phyloP scores from a whole-genome alignment of 1,139 yeast species.

The Candida albicans region DNA sequence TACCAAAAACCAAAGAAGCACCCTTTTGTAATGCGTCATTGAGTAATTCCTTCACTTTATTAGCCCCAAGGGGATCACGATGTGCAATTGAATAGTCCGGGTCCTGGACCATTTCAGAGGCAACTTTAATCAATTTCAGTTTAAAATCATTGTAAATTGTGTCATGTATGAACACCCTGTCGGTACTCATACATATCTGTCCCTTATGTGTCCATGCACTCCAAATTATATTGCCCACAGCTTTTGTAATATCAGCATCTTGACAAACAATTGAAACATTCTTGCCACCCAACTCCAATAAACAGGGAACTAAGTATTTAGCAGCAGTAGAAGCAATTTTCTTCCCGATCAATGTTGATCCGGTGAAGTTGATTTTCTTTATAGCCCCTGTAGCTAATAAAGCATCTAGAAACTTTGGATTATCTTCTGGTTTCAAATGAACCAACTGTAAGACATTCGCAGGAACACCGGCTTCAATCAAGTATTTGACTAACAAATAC shows the following conservation, averaged over 20 bases:
- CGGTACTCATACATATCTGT: conserved; percentile 50
- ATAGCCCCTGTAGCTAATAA: conserved; percentile 28
- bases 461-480: conserved; percentile 43
- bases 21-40: conserved; percentile 45
- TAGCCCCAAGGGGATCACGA: conserved; percentile 28
- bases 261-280: conserved; percentile 33
- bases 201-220: conserved; percentile 45
- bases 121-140: conserved; percentile 21
- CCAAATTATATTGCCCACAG: conserved; percentile 31
- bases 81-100: conserved; percentile 27
- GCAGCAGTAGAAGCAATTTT: conserved; percentile 36
- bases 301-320: conserved; percentile 33
- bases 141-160: conserved; percentile 27
- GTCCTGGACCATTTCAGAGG: conserved; percentile 18
- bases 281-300: conserved; percentile 48
- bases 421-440: conserved; percentile 29
- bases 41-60: conserved; percentile 27
- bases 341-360: conserved; percentile 41
- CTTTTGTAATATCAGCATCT: conserved; percentile 34
- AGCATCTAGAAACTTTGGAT: conserved; percentile 22
- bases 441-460: conserved; percentile 33
- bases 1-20: conserved; percentile 34
- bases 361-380: conserved; percentile 44
- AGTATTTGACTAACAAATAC: conserved; percentile 30
- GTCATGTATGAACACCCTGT: conserved; percentile 35